Base-by-base conservation (phyloP, 805 yeast genomes). In the Sugiyamaella qingdaonensis region DNA sequence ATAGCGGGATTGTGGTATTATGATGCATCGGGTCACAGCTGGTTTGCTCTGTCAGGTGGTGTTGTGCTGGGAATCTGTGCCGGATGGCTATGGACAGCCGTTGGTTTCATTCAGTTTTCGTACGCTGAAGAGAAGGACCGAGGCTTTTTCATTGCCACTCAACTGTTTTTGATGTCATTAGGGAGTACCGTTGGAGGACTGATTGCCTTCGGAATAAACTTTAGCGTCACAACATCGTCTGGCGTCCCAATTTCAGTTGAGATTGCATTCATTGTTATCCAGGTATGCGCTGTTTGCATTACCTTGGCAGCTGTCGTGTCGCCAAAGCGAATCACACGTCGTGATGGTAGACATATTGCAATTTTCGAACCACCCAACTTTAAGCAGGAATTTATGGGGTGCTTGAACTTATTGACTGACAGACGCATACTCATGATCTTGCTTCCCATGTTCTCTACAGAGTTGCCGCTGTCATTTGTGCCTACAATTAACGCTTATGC, bases 151-250 rank as follows among this genome's bases (percentile, higher is more conserved):
- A 72, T 80, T 50, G 77, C 77, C 73, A 65, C 74, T 14, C 79
- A 79, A 62, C 80, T 84, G 84, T 70, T 77, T 55, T 77, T 81
- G 49, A 79, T 80, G 70, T 78, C 79, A 65, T 67, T 78, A 56
- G 85, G 85, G 62, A 80, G 80, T 11, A 84, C 80, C 51, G 77
- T 81, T 57, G 85, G 85, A 46, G 69, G 78, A 13, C 66, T 78
- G 46, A 76, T 80, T 57, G 82, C 85, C n/a, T 73, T 80, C 62
- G 52, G 46, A 14, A 18, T 49, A 9, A 27, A 41, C 19, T 16
- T 31, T 10, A 14, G 14, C 9, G n/a, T 19, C n/a, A 41, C 24
- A 5, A 16, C 48, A 14, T 14, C 46, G 7, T 11, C 10, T 19
- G 47, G 48, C 9, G 54, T 51, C 2, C 54, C 54, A 3, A 45